Percentiles rank a stretch among this genome's conserved stretches.
Conservation (phyloP, 257 asterid species). For the Apocynum venetum region DNA sequence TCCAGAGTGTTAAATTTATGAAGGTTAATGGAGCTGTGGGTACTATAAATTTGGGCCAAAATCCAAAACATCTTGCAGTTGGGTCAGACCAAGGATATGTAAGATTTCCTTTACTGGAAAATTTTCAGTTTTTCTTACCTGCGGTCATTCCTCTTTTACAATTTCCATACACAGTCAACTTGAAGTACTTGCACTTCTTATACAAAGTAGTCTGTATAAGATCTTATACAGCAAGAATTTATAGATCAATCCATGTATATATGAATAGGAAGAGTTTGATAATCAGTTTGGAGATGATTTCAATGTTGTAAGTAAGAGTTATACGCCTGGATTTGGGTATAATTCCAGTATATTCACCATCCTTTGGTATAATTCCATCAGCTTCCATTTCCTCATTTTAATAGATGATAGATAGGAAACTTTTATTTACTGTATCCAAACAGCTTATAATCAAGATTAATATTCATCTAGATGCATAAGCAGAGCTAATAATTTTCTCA, state of each 20-base stretch:
- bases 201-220: neutral
- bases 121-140: neutral
- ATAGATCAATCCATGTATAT: neutral
- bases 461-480: neutral
- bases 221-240: neutral
- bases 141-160: neutral
- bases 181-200: neutral
- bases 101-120: slow-evolving; percentile 25
- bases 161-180: neutral
- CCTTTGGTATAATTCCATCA: neutral
- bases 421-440: neutral
- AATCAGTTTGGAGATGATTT: no score
- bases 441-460: neutral
- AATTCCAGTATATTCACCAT: neutral
- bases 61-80: slow-evolving; percentile 63
- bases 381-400: neutral
- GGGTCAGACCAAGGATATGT: slow-evolving; percentile 97
- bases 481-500: neutral
- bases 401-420: neutral
- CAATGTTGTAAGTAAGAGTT: neutral
- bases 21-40: slow-evolving; percentile 80
- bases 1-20: slow-evolving; percentile 57
- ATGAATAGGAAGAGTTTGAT: no score
- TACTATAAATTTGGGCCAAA: slow-evolving; percentile 45
- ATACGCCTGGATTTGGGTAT: neutral